Percentiles rank a stretch among this genome's conserved stretches.
Conservation (phyloP, 345 rosid genomes). For the Pistacia integerrima region DNA sequence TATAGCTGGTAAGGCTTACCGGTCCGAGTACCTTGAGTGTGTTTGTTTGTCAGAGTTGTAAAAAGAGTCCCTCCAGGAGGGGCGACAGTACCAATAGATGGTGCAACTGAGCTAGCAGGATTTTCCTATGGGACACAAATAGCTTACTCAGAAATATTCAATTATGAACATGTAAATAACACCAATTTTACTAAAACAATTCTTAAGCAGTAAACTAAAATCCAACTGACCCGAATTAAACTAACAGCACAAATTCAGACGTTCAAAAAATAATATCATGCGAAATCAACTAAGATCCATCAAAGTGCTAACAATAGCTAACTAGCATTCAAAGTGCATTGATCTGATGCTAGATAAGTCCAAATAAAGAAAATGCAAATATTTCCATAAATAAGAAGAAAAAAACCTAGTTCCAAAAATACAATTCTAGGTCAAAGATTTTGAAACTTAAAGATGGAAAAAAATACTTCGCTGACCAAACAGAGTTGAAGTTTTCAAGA, state of each 20-base stretch:
- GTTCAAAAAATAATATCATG: neutral
- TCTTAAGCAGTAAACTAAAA: constrained; percentile 6
- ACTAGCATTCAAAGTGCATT: neutral
- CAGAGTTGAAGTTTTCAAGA: neutral
- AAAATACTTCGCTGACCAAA: neutral
- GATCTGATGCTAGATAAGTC: neutral
- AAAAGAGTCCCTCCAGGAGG: constrained; percentile 23
- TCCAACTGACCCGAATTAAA: neutral
- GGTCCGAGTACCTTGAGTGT: constrained; percentile 36
- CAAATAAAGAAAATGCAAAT: neutral
- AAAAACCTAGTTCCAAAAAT: neutral
- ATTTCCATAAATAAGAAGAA: too few species aligned
- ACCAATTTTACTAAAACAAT: constrained; percentile 6
- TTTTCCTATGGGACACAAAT: constrained; percentile 36
- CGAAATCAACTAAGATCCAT: neutral
- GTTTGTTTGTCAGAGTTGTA: constrained; percentile 29
- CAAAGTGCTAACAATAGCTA: too few species aligned
- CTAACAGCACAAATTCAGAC: constrained; percentile 3
- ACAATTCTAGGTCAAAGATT: neutral
- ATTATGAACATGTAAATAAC: neutral
- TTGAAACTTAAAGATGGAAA: neutral
- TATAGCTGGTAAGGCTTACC: constrained; percentile 32
- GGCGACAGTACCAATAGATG: constrained; percentile 34
- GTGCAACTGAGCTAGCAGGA: constrained; percentile 27
- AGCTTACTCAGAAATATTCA: neutral